Base-by-base conservation (phyloP, 78 protist species). In the Reticulomyxa filosa region DNA sequence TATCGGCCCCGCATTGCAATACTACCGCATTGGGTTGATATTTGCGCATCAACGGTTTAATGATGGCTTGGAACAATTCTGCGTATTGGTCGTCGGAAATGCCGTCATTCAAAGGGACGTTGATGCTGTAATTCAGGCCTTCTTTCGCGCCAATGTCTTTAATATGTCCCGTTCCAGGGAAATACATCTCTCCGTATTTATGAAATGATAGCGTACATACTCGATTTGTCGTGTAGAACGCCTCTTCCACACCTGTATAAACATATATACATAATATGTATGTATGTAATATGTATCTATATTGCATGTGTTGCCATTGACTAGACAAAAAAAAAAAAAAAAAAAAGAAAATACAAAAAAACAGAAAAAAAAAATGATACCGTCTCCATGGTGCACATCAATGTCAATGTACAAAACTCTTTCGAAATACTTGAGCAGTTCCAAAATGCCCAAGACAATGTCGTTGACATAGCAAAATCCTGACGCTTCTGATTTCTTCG, bases 391-490 rank as follows among this genome's bases (percentile, higher is more conserved):
- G 77, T 95, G 99, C 50, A 91, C 71, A 72, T 95, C 98, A 39
- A 93, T 81, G 72, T 95, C 86, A 20, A 81, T 63, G 66, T 81
- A 81, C 46, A 81, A 65, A 42, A 81, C 86, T 8, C 65, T 38
- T 25, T 62, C 46, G 64, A 56, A 50, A 35, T 46, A 50, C 72
- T 67, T 67, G 64, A 90, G 77, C 39, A 94, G 82, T 65, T 88
- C 97, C 27, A 93, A 76, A 39, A 92, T 92, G 30, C 81, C 86
- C 23, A 96, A 75, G 8, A 92, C 98, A 29, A 94, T 90, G 75
- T 93, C 99, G 67, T 94, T 92, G 57, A 88, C 82, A 70, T 96
- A 96, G 74, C 98, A 96, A 63, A 91, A 94, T 7, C 98, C 99
- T 0, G 89, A 67, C 0, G 98, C 94, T 53, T 85, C 90, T 35